Conservation (phyloP, 2,329 filamentous ascomycete species). For the Aspergillus jensenii region DNA sequence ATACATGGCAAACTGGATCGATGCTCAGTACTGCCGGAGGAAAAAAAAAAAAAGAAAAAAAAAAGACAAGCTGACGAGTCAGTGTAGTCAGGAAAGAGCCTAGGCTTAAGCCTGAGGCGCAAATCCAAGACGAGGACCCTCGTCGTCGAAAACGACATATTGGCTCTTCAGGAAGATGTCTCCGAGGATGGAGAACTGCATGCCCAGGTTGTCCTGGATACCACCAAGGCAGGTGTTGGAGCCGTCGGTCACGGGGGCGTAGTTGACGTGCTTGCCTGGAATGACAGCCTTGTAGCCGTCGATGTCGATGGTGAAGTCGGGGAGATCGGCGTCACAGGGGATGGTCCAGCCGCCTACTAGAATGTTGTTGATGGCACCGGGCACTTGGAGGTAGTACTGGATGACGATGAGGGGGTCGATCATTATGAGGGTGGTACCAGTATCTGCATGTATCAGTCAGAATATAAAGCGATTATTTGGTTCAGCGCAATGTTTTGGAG, state of each 20-base stretch:
- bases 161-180: constrained; percentile 77
- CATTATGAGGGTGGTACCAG: constrained; percentile 67
- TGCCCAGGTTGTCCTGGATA: constrained; percentile 63
- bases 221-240: constrained; percentile 67
- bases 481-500: neutral
- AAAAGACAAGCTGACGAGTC: neutral
- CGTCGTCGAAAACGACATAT: constrained; percentile 69
- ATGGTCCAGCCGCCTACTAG: constrained; percentile 56
- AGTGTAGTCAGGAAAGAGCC: neutral
- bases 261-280: constrained; percentile 58
- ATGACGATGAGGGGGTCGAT: constrained; percentile 42
- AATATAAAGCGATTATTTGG: neutral
- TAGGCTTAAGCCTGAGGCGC: constrained; percentile 37
- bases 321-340: constrained; percentile 51
- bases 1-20: neutral
- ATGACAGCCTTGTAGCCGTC: constrained; percentile 51
- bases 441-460: constrained; percentile 47
- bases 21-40: neutral
- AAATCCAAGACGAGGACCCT: constrained; percentile 50
- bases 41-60: neutral
- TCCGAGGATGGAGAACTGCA: constrained; percentile 69
- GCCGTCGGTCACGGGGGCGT: constrained; percentile 42
- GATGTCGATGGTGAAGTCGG: constrained; percentile 56
- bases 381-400: constrained; percentile 61
- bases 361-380: constrained; percentile 50